phyloP scores from a whole-genome alignment of 31 red algal species.

The Asparagopsis taxiformis region DNA sequence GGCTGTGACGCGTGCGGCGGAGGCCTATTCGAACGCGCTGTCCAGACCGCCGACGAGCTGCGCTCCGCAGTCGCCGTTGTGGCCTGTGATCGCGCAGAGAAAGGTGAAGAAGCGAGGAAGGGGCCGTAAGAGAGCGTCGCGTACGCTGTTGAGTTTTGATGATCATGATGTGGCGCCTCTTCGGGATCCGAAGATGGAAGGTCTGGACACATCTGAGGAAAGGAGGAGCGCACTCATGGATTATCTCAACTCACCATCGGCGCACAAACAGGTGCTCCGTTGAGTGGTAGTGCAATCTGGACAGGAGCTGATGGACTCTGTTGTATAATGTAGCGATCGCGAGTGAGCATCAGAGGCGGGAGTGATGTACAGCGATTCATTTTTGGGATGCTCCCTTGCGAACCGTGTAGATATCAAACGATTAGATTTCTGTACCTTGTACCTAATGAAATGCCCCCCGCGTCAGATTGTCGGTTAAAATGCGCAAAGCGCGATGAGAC shows the following conservation, averaged over 20 bases:
- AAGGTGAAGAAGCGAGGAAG: background rate
- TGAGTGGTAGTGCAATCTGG: background rate
- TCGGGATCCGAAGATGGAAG: background rate
- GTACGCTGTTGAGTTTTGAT: constrained; percentile 25
- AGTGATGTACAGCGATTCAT: background rate
- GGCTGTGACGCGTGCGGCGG: constrained; percentile 27
- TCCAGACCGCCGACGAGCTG: background rate
- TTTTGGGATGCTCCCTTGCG: background rate
- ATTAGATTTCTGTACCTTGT: no score
- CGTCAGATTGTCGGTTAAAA: background rate
- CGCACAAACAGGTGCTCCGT: background rate
- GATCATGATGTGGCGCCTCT: constrained; percentile 20
- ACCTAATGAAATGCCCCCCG: background rate
- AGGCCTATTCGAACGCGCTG: background rate
- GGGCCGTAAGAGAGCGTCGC: background rate
- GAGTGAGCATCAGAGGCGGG: background rate
- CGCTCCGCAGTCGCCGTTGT: background rate
- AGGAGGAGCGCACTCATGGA: constrained; percentile 1
- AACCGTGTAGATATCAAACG: no score
- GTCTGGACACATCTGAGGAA: background rate
- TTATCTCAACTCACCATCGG: background rate
- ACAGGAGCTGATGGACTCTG: background rate
- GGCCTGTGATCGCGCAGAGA: background rate
- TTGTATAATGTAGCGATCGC: no score
- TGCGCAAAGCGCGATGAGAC: background rate